phyloP scores from a whole-genome alignment of 23 red algal species.

The Cyanidioschyzon merolae region DNA sequence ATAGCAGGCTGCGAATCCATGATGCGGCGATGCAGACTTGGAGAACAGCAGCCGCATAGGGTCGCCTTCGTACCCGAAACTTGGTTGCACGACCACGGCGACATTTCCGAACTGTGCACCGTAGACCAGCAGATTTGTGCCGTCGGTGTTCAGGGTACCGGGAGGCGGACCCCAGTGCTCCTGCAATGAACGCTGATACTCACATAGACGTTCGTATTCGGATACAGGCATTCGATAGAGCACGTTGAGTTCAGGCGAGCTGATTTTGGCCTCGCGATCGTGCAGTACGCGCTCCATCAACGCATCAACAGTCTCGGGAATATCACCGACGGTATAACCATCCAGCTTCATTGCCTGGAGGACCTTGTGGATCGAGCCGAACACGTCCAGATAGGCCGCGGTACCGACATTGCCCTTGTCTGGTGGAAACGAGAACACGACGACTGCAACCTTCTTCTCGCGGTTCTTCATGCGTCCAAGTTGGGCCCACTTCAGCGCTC shows the following conservation, averaged over 20 bases:
- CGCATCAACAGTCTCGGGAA: constrained; percentile 48
- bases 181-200: constrained; percentile 61
- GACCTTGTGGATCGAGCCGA: constrained; percentile 76
- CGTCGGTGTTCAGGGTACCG: constrained; percentile 88
- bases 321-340: constrained; percentile 70
- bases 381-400: constrained; percentile 94
- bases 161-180: constrained; percentile 96
- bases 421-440: constrained; percentile 94
- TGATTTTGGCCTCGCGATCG: constrained; percentile 78
- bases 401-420: constrained; percentile 99
- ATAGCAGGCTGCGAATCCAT: constrained; percentile 94
- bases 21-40: constrained; percentile 92
- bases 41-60: constrained; percentile 96
- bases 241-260: constrained; percentile 93
- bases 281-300: constrained; percentile 85
- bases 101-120: constrained; percentile 91
- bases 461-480: constrained; percentile 45
- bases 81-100: constrained; percentile 84
- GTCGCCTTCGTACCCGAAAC: constrained; percentile 97
- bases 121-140: constrained; percentile 80
- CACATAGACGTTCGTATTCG: constrained; percentile 60
- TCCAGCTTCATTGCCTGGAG: constrained; percentile 46
- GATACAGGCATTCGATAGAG: constrained; percentile 83
- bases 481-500: constrained; percentile 90
- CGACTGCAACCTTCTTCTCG: constrained; percentile 93